These are phyloP conservation scores for Sechiopsis laciniata DNA, from an alignment of 306 rosid genomes.

Conservation along the genomic window DNA sequence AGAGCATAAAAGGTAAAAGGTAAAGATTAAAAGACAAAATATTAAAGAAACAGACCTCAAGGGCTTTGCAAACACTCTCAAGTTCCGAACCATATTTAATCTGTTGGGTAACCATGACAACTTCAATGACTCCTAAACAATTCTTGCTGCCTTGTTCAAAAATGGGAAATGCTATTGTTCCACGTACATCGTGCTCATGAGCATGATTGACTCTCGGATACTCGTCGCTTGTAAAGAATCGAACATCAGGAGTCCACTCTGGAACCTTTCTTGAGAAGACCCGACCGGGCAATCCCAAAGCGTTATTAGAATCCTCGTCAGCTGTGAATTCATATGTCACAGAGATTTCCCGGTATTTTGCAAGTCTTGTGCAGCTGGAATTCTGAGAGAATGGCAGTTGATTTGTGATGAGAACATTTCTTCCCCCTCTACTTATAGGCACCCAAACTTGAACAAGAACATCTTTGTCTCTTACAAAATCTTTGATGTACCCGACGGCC, in stretches of 20 bases:
- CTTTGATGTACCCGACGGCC: slow-evolving; percentile 54
- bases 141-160: slow-evolving; percentile 64
- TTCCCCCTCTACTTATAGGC: slow-evolving; percentile 59
- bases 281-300: slow-evolving; percentile 73
- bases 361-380: slow-evolving; percentile 48
- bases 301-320: slow-evolving; percentile 47
- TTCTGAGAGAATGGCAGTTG: slow-evolving; percentile 55
- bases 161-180: slow-evolving; percentile 77
- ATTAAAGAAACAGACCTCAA: slow-evolving; percentile 57
- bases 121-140: slow-evolving; percentile 92
- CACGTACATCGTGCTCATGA: slow-evolving; percentile 59
- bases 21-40: slow-evolving; percentile 8
- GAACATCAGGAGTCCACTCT: slow-evolving; percentile 98
- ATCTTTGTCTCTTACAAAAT: slow-evolving; percentile 53
- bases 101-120: slow-evolving; percentile 66
- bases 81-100: slow-evolving; percentile 59
- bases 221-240: slow-evolving; percentile 65
- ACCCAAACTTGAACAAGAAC: slow-evolving; percentile 84
- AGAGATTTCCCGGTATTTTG: slow-evolving; percentile 60
- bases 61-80: slow-evolving; percentile 77
- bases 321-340: slow-evolving; percentile 48
- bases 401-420: slow-evolving; percentile 50
- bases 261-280: slow-evolving; percentile 72
- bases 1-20: slow-evolving; percentile 10
- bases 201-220: slow-evolving; percentile 73